Conservation (phyloP, 169 alveolate species). For the Perkinsus chesapeaki region DNA sequence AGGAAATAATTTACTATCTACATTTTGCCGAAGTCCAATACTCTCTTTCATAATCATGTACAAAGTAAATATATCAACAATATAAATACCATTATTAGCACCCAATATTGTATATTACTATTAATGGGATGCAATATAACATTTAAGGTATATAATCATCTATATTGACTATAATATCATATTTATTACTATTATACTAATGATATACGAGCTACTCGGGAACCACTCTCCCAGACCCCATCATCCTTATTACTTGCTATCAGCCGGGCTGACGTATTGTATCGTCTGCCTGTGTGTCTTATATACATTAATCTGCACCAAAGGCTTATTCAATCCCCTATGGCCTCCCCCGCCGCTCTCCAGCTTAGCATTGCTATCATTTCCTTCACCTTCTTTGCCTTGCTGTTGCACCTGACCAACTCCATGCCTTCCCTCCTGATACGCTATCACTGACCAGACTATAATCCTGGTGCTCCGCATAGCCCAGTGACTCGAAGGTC, state of each 20-base stretch:
- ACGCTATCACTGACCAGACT: slow-evolving; percentile 41
- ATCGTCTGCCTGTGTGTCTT: slow-evolving; percentile 78
- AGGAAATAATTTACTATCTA: too few relatives aligned
- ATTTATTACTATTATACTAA: too few relatives aligned
- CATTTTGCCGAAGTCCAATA: too few relatives aligned
- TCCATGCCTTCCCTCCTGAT: background rate
- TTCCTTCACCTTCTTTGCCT: slow-evolving; percentile 23
- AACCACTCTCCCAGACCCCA: background rate
- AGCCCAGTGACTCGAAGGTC: slow-evolving; percentile 85
- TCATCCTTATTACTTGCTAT: slow-evolving; percentile 20
- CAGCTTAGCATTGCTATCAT: slow-evolving; percentile 44
- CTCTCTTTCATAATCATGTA: too few relatives aligned
- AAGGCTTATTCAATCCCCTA: background rate
- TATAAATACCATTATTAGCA: too few relatives aligned
- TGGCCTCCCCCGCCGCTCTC: background rate
- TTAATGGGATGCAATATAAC: too few relatives aligned
- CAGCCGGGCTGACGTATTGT: slow-evolving; percentile 73
- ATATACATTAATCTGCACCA: slow-evolving; percentile 60
- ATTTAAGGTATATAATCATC: too few relatives aligned
- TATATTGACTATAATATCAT: too few relatives aligned
- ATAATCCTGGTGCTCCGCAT: slow-evolving; percentile 78
- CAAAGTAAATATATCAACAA: too few relatives aligned
- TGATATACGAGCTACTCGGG: too few relatives aligned
- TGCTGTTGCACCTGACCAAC: slow-evolving; percentile 29
- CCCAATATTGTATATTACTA: too few relatives aligned